Base-by-base conservation (phyloP, 257 asterid species). In the Solanum microdontum region DNA sequence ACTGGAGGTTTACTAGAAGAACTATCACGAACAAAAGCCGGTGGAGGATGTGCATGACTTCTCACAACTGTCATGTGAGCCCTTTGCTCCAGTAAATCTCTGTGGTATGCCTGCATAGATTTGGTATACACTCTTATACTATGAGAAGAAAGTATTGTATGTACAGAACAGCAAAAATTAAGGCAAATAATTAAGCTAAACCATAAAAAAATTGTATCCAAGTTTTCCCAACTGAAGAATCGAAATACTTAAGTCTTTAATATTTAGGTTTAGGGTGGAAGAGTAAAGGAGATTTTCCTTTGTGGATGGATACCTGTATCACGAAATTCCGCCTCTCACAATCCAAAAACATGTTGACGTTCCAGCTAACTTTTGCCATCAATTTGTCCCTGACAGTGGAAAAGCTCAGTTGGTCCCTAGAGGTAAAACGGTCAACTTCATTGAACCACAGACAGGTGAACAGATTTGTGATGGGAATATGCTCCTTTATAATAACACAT, bases 371-470 rank as follows among this genome's bases (percentile, higher is more conserved):
- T 90, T 92, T 87, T 86, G 96, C 91, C 72, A 89, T 87, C 19
- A 97, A 82, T 93, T 92, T 96, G 87, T 97, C 99, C 93, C 99
- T 93, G 88, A 96, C 99, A 17, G 96, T 96, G 89, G 99, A 91
- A 91, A 97, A 96, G 91, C 99, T 97, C 93, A 97, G 90, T 90
- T 97, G 99, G 89, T 97, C 99, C 91, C 98, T 90, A 58, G 99
- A 89, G 82, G 99, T 97, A 90, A 97, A 97, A 40, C 99, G 93
- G 87, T 97, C 99, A 86, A 97, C 99, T 93, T 97, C 99, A 86
- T 94, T 97, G 92, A 97, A 97, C 99, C 99, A 96, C 26, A 97
- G 92, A 87, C 99, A 96, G 90, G 97, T 91, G 89, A 97, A 96
- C 75, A 97, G 98, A 92, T 97, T 95, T 62, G 99, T 93, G 86